These are phyloP conservation scores for Cryptococcus depauperatus DNA, from an alignment of 1,284 basidiomycete genomes.

Conservation along the genomic window DNA sequence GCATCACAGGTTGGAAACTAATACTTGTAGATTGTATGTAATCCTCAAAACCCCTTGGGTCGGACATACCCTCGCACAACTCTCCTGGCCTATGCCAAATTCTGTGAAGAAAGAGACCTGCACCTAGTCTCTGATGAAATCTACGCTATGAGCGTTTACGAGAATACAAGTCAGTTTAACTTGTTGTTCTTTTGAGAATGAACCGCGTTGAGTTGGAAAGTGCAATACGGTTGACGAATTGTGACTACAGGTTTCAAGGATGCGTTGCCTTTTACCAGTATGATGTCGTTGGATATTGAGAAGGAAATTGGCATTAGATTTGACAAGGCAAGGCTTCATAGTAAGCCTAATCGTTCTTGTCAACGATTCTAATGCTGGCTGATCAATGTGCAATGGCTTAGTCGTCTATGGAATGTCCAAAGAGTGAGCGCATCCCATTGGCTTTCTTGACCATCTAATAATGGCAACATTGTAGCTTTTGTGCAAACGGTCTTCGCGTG, in stretches of 20 bases:
- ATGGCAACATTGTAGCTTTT: constrained; percentile 33
- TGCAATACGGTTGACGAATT: neutral
- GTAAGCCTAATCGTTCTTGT: constrained; percentile 14
- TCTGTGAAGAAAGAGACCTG: constrained; percentile 46
- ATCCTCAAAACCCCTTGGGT: constrained; percentile 48
- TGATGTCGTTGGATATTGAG: constrained; percentile 43
- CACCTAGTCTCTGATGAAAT: constrained; percentile 48
- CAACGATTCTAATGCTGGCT: neutral
- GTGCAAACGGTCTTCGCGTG: constrained; percentile 46
- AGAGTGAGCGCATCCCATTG: constrained; percentile 26
- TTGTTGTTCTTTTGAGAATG: too few relatives aligned
- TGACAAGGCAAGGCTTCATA: constrained; percentile 42
- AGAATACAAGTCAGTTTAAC: constrained; percentile 26
- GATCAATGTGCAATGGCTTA: constrained; percentile 8
- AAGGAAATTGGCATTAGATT: constrained; percentile 41
- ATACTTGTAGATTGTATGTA: constrained; percentile 44
- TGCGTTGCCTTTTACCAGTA: constrained; percentile 42
- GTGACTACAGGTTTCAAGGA: constrained; percentile 21
- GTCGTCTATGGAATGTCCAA: constrained; percentile 45
- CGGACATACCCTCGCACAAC: constrained; percentile 42
- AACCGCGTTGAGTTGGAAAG: too few relatives aligned
- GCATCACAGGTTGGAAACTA: too few relatives aligned
- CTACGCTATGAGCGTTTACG: constrained; percentile 45
- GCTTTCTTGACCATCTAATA: neutral
- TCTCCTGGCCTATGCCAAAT: constrained; percentile 43